These are phyloP conservation scores for Begonia fuchsioides DNA, from an alignment of 306 rosid species.

Conservation along the genomic window DNA sequence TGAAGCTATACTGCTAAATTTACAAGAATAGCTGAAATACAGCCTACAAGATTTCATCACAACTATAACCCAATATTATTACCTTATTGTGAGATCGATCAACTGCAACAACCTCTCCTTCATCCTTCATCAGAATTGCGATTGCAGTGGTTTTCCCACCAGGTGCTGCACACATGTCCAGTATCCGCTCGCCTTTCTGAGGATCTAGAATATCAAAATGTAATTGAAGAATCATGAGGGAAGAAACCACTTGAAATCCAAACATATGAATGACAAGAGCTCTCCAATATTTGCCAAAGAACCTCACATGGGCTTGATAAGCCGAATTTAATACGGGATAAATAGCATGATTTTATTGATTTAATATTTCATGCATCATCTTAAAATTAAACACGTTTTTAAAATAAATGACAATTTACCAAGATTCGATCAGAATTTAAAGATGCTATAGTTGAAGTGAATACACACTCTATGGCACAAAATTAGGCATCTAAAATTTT, in stretches of 20 bases:
- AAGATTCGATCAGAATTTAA: no score
- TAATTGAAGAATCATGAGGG: slow-evolving; percentile 2
- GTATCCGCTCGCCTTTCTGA: slow-evolving; percentile 66
- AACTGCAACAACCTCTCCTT: slow-evolving; percentile 79
- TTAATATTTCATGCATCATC: no score
- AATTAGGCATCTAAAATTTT: no score
- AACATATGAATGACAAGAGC: not conserved
- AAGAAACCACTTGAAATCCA: not conserved
- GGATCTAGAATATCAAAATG: slow-evolving; percentile 44
- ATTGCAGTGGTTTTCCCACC: slow-evolving; percentile 98
- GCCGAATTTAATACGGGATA: no score
- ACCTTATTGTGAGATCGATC: slow-evolving; percentile 99
- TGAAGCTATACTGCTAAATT: no score
- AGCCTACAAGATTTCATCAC: slow-evolving; percentile 6
- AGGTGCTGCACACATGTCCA: slow-evolving; percentile 99
- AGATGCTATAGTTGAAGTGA: no score
- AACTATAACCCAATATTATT: slow-evolving; percentile 8
- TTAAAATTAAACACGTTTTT: no score
- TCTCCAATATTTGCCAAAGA: not conserved
- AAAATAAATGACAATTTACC: no score
- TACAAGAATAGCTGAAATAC: not conserved
- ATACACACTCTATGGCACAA: no score
- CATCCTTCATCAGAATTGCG: slow-evolving; percentile 82
- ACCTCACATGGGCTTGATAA: no score
- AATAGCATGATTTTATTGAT: no score